Evolutionary conservation across 345 rosid genomes (phyloP).

Genomic region (Garcia nutans): DNA sequence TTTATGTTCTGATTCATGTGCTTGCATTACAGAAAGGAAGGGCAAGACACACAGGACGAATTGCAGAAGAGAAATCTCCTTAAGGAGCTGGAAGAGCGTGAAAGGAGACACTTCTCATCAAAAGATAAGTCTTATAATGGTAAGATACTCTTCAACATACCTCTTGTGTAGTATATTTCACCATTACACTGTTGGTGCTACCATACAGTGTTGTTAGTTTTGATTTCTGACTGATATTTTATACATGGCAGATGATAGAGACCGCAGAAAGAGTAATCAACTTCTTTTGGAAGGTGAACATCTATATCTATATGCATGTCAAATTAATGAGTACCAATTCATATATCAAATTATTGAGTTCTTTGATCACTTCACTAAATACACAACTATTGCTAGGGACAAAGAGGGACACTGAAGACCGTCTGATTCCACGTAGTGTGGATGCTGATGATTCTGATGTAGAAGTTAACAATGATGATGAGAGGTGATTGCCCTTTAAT

Average conservation of each 20-base stretch:
- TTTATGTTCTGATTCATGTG: conserved; percentile 9
- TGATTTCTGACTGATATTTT: not conserved
- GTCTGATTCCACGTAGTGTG: conserved; percentile 69
- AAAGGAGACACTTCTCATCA: conserved; percentile 82
- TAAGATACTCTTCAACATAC: conserved; percentile 6
- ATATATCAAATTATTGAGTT: not conserved
- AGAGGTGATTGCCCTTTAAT: conserved; percentile 43
- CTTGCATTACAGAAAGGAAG: conserved; percentile 62
- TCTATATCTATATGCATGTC: too few species aligned
- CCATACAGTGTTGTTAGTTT: not conserved
- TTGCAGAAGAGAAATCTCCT: conserved; percentile 77
- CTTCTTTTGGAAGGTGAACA: conserved; percentile 71
- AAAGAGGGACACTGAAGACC: conserved; percentile 79
- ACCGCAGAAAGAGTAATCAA: conserved; percentile 72
- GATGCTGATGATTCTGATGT: conserved; percentile 99
- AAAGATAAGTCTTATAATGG: conserved; percentile 76
- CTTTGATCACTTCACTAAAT: conserved; percentile 27
- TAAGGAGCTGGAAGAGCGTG: conserved; percentile 88
- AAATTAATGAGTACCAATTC: not conserved
- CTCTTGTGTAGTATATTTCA: not conserved
- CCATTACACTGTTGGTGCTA: conserved; percentile 6
- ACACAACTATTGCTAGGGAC: conserved; percentile 40
- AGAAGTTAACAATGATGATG: conserved; percentile 64
- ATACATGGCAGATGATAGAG: conserved; percentile 71
- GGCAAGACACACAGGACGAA: conserved; percentile 91